Percentiles rank a stretch among this genome's conserved stretches.
Conservation (phyloP, 1,139 yeast species). For the Schwanniomyces etchellsii region DNA sequence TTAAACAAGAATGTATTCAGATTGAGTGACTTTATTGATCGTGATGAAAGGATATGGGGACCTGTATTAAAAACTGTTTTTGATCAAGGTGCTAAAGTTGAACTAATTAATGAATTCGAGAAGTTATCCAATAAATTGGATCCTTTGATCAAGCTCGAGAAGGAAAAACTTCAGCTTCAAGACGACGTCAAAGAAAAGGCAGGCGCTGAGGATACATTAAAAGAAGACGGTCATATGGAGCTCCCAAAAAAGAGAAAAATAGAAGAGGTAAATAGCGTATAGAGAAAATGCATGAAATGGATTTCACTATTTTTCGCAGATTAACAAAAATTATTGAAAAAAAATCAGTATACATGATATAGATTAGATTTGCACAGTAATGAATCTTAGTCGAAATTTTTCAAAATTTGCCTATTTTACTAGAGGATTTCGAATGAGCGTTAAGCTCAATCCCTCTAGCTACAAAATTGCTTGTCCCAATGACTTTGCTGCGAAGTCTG, state of each 20-base stretch:
- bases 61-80: constrained; percentile 51
- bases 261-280: constrained; percentile 10
- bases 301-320: not conserved
- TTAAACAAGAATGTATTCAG: constrained; percentile 66
- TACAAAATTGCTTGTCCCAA: constrained; percentile 11
- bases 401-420: not conserved
- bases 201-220: constrained; percentile 1
- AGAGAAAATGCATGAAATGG: not conserved
- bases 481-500: constrained; percentile 16
- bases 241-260: constrained; percentile 18
- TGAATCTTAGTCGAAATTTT: not conserved
- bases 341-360: no score
- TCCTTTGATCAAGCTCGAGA: constrained; percentile 12
- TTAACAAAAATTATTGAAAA: no score
- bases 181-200: constrained; percentile 6
- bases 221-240: constrained; percentile 3
- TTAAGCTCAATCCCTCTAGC: constrained; percentile 16
- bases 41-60: constrained; percentile 63
- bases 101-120: constrained; percentile 20
- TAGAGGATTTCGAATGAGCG: no score
- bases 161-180: constrained; percentile 1
- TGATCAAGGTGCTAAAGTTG: constrained; percentile 25
- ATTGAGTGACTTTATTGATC: constrained; percentile 55
- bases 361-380: no score
- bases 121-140: constrained; percentile 9